These are phyloP conservation scores for Wickerhamiella siamensis DNA, from an alignment of 805 yeast genomes.

Conservation along the genomic window DNA sequence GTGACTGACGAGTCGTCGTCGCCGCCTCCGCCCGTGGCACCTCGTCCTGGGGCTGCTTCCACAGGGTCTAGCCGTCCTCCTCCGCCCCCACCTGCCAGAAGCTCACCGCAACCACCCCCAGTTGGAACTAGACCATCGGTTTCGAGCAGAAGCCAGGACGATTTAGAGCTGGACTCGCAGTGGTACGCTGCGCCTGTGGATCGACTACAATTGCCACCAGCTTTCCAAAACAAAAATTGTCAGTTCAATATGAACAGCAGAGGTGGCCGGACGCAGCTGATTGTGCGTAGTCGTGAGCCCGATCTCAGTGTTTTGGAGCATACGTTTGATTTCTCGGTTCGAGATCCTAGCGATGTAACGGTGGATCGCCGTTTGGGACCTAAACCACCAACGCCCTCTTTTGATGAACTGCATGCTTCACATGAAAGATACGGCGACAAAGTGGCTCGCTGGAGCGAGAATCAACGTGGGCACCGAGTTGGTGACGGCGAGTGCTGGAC, in stretches of 20 bases:
- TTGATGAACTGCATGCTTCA: conserved; percentile 18
- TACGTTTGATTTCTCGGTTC: conserved; percentile 20
- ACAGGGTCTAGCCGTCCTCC: neutral
- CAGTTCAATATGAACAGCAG: conserved; percentile 11
- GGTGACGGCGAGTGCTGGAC: conserved; percentile 32
- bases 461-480: conserved; percentile 21
- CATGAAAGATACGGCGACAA: conserved; percentile 20
- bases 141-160: conserved; percentile 2
- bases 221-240: conserved; percentile 17
- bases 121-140: neutral
- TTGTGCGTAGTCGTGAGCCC: conserved; percentile 19
- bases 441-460: conserved; percentile 26
- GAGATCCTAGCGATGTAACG: conserved; percentile 27
- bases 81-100: conserved; percentile 7
- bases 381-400: conserved; percentile 28
- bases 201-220: conserved; percentile 4
- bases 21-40: conserved; percentile 5
- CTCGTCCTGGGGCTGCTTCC: conserved; percentile 1
- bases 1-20: too few relatives aligned
- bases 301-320: conserved; percentile 24
- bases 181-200: conserved; percentile 16
- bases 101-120: conserved; percentile 3
- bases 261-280: conserved; percentile 14
- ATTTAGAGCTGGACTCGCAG: conserved; percentile 17
- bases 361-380: conserved; percentile 26